These are phyloP conservation scores for Fusarium brachygibbosum DNA, from an alignment of 2,329 filamentous ascomycete genomes.

Conservation along the genomic window DNA sequence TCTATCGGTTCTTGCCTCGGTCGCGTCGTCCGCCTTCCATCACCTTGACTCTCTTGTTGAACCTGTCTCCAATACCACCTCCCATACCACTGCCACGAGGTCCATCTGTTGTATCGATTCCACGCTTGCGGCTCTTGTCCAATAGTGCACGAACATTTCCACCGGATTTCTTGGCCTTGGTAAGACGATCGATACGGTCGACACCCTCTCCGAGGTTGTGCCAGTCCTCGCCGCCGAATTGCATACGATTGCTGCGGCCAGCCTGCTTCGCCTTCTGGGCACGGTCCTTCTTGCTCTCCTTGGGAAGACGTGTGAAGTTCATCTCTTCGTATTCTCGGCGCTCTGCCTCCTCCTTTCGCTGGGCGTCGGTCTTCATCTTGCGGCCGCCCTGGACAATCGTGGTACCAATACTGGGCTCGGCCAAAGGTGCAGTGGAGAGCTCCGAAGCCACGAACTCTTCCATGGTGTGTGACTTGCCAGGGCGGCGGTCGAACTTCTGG, in stretches of 20 bases:
- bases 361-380: conserved; percentile 79
- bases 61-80: conserved; percentile 78
- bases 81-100: conserved; percentile 72
- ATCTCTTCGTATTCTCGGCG: conserved; percentile 88
- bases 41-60: conserved; percentile 76
- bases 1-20: conserved; percentile 59
- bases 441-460: conserved; percentile 93
- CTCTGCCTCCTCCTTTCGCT: conserved; percentile 83
- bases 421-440: conserved; percentile 82
- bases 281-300: conserved; percentile 87
- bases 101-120: conserved; percentile 75
- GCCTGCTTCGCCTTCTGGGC: conserved; percentile 72
- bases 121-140: conserved; percentile 89
- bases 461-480: conserved; percentile 83
- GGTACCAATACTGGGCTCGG: conserved; percentile 91
- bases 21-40: conserved; percentile 62
- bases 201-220: conserved; percentile 85
- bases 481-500: conserved; percentile 71
- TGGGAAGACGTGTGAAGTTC: conserved; percentile 90
- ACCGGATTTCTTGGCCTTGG: conserved; percentile 74
- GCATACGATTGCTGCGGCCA: conserved; percentile 70
- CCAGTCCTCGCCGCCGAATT: conserved; percentile 93
- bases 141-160: conserved; percentile 72
- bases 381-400: conserved; percentile 86
- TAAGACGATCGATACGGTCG: conserved; percentile 87